These are phyloP conservation scores for Serendipita sp. DNA, from an alignment of 768 basidiomycete genomes.

Conservation along the genomic window DNA sequence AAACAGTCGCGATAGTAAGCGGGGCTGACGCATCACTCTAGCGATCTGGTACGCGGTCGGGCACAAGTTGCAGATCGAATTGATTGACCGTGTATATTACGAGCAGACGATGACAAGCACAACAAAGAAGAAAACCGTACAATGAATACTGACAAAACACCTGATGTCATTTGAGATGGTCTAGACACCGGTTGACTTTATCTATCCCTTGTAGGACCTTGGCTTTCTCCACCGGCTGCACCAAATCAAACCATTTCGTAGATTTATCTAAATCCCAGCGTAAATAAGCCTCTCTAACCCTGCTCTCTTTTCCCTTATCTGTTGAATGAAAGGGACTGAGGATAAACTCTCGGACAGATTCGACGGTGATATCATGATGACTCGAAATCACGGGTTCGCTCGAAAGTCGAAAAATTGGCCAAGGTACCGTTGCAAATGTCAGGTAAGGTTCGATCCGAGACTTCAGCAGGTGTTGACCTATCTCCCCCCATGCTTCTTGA, in stretches of 20 bases:
- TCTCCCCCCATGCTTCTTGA: not conserved
- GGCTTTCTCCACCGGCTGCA: not conserved
- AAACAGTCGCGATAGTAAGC: not conserved
- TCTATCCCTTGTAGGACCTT: not conserved
- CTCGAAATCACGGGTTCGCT: not conserved
- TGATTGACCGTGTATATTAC: not conserved
- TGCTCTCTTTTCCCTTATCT: not conserved
- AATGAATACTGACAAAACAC: not conserved
- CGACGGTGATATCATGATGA: not conserved
- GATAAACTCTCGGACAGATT: not conserved
- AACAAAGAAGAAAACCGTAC: not conserved
- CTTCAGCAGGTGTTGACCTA: not conserved
- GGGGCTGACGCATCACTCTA: not conserved
- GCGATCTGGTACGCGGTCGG: not conserved
- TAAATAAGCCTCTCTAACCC: not conserved
- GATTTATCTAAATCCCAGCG: not conserved
- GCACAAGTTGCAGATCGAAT: not conserved
- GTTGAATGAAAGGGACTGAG: conserved; percentile 3
- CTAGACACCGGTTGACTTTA: not conserved
- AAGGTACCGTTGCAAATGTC: conserved; percentile 1
- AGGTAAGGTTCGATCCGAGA: not conserved
- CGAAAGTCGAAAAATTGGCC: not conserved
- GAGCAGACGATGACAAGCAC: not conserved
- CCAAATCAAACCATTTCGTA: not conserved
- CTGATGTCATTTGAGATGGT: not conserved